Conservation (phyloP, 148 eudicot species). For the Fagopyrum esculentum region DNA sequence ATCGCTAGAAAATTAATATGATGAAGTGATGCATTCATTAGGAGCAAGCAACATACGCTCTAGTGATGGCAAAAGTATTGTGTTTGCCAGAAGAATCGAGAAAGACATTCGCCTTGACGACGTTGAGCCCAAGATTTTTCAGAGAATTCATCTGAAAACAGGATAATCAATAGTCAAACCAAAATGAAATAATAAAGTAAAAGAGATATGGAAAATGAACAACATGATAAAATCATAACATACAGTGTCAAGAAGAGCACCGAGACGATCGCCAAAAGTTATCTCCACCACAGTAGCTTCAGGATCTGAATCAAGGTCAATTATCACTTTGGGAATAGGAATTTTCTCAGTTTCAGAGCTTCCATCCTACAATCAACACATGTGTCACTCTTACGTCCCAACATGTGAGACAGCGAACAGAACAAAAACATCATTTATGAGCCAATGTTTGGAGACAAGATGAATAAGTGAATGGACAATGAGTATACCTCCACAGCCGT, state of each 20-base stretch:
- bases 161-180: constrained; percentile 21
- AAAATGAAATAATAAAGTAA: not conserved
- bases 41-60: constrained; percentile 57
- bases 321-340: constrained; percentile 83
- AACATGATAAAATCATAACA: constrained; percentile 19
- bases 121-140: constrained; percentile 87
- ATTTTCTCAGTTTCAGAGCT: constrained; percentile 57
- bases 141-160: constrained; percentile 86
- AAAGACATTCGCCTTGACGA: constrained; percentile 88
- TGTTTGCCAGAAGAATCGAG: constrained; percentile 98
- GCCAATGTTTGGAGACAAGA: constrained; percentile 1
- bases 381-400: not conserved
- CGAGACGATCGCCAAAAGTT: constrained; percentile 87
- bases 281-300: constrained; percentile 87
- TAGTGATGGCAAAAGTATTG: constrained; percentile 89
- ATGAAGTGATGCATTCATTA: constrained; percentile 14
- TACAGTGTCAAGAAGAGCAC: constrained; percentile 96
- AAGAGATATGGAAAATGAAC: not conserved
- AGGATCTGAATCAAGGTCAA: constrained; percentile 83
- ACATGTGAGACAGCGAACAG: not conserved
- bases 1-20: constrained; percentile 10
- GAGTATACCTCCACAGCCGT: constrained; percentile 69
- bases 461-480: constrained; percentile 4
- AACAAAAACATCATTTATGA: not conserved
- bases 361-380: constrained; percentile 40